Evolutionary conservation across 202 grass and related monocot species (phyloP).

Genomic region (Panicum hallii): DNA sequence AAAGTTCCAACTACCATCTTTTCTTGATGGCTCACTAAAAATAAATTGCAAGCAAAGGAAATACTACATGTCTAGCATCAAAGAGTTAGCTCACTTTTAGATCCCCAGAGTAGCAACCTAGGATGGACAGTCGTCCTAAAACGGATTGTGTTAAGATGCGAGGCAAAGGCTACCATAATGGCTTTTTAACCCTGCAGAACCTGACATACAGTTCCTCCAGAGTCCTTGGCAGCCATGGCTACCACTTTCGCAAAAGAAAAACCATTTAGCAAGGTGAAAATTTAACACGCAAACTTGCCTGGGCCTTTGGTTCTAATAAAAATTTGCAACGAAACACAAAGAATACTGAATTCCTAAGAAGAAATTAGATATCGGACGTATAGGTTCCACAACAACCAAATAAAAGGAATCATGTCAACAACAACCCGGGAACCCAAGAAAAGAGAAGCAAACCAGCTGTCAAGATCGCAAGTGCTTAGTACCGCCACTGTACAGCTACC

Average conservation of each 20-base stretch:
- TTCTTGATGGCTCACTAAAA: conserved; percentile 21
- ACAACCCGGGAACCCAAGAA: neutral
- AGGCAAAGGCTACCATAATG: neutral
- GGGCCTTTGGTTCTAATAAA: neutral
- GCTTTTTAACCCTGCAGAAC: neutral
- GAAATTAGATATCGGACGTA: neutral
- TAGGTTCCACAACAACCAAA: neutral
- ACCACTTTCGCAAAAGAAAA: neutral
- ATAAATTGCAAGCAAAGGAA: conserved; percentile 19
- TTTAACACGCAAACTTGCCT: neutral
- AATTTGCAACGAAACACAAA: neutral
- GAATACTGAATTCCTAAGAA: neutral
- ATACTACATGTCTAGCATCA: conserved; percentile 17
- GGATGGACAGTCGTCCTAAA: neutral
- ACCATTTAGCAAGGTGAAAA: neutral
- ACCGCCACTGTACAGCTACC: conserved; percentile 5
- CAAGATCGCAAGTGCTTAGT: conserved; percentile 27
- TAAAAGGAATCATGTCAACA: conserved; percentile 10
- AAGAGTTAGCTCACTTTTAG: neutral
- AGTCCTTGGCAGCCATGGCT: neutral
- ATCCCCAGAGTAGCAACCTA: conserved; percentile 3
- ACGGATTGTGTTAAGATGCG: neutral
- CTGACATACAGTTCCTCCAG: neutral
- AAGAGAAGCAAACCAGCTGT: conserved; percentile 10
- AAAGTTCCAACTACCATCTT: conserved; percentile 41